Base-by-base conservation (phyloP, 2,329 filamentous ascomycete species). In the Whalleya microplaca region DNA sequence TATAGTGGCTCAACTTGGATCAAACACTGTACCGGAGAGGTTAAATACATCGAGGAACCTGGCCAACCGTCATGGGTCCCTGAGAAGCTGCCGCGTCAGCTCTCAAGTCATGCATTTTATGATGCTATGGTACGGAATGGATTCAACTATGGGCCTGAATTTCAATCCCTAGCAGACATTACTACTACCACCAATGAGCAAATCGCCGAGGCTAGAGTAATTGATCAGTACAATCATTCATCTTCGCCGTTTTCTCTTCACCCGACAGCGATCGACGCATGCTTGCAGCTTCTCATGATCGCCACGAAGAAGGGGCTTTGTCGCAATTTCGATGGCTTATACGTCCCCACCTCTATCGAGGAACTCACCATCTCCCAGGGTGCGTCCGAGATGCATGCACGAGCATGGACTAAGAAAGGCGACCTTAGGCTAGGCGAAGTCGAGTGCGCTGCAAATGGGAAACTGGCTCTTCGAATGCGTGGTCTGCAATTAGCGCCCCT, bases 201-300 rank as follows among this genome's bases (percentile, higher is more conserved):
- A 2, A 14, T 62, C 0, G 66, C 68, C 1, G 51, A 66, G 2
- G 67, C 61, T 1, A 54, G 48, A n/a, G 44, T 64, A 2, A 19
- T 60, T 9, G 59, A 60, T 10, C 62, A 52, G n/a, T 59, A 66
- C 41, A 62, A 69, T 44, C 59, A 61, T 27, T 19, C 20, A 19
- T 58, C 59, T 8, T 46, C 54, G 6, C 64, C 66, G 1, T 72
- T 76, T 45, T 62, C 69, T 16, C 60, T 78, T 18, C 77, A 79
- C 48, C 76, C 77, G 0, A 67, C 68, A 2, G 70, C 70, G 45
- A 67, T 78, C 19, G 76, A 78, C 51, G 58, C 65, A 10, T 67
- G 64, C 45, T 48, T 75, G 19, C 73, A 75, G 45, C 59, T 72
- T 2, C 56, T 67, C 19, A 65, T 69, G 45, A 54, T 69, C 3